Conservation (phyloP, 2,329 filamentous ascomycete genomes). For the Aspergillus uvarum region DNA sequence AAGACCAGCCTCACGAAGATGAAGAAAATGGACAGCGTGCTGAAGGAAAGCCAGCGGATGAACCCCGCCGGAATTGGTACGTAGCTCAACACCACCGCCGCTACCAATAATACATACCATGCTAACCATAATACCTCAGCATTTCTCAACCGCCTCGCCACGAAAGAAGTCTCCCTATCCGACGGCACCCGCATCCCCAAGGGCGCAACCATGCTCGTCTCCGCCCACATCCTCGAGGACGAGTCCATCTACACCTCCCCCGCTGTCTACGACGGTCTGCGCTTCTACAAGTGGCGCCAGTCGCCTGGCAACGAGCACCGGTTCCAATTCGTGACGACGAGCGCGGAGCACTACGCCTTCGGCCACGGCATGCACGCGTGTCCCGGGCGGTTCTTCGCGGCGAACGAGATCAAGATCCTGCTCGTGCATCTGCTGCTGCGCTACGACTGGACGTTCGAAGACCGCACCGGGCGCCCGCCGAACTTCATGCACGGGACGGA, state of each 20-base stretch:
- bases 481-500: constrained; percentile 49
- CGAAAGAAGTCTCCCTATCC: constrained; percentile 26
- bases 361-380: constrained; percentile 42
- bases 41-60: constrained; percentile 36
- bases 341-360: constrained; percentile 33
- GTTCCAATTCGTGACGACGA: constrained; percentile 33
- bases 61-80: constrained; percentile 29
- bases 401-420: constrained; percentile 57
- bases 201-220: constrained; percentile 26
- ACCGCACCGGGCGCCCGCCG: constrained; percentile 41
- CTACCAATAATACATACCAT: background rate
- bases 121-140: constrained; percentile 15
- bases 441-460: constrained; percentile 51
- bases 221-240: constrained; percentile 29
- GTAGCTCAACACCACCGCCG: constrained; percentile 4
- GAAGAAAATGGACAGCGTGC: constrained; percentile 37
- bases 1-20: constrained; percentile 35
- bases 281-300: constrained; percentile 34
- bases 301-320: constrained; percentile 31
- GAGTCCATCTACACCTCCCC: constrained; percentile 29
- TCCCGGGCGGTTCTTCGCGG: constrained; percentile 58
- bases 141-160: constrained; percentile 27
- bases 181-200: constrained; percentile 33
- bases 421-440: constrained; percentile 53
- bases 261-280: constrained; percentile 33